Percentiles rank a stretch among this genome's conserved stretches.
phyloP scores from a whole-genome alignment of 129 eudicot genomes.

The Cynara cardunculus region DNA sequence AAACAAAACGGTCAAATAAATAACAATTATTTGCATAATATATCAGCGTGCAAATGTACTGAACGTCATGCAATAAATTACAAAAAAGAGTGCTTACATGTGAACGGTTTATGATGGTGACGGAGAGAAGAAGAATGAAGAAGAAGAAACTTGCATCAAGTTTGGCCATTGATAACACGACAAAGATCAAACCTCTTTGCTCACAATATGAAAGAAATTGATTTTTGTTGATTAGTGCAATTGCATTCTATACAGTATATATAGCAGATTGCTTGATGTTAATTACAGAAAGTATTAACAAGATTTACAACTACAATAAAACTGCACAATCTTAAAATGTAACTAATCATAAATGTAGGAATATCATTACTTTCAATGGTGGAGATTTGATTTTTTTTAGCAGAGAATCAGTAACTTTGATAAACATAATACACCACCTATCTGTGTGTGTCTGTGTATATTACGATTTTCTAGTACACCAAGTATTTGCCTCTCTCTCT shows the following conservation, averaged over 20 bases:
- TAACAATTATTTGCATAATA: background rate
- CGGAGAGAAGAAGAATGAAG: slow-evolving; percentile 4
- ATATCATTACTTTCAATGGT: background rate
- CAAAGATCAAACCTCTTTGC: background rate
- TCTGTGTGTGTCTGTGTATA: too few species aligned
- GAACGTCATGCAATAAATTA: background rate
- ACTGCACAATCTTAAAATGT: too few species aligned
- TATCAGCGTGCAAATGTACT: background rate
- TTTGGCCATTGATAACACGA: slow-evolving; percentile 16
- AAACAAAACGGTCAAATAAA: background rate
- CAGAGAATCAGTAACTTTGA: too few species aligned
- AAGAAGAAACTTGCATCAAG: slow-evolving; percentile 18
- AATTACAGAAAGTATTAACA: background rate
- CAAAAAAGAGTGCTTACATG: background rate
- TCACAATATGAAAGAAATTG: background rate
- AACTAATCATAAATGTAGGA: background rate
- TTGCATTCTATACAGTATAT: too few species aligned
- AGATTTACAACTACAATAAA: too few species aligned
- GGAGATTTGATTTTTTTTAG: background rate
- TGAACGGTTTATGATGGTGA: slow-evolving; percentile 9
- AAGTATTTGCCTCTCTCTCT: too few species aligned
- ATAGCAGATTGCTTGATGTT: background rate
- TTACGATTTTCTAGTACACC: too few species aligned
- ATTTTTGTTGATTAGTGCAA: background rate
- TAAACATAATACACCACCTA: background rate